phyloP scores from a whole-genome alignment of 805 yeast species.

The Cyberlindnera meyerae region DNA sequence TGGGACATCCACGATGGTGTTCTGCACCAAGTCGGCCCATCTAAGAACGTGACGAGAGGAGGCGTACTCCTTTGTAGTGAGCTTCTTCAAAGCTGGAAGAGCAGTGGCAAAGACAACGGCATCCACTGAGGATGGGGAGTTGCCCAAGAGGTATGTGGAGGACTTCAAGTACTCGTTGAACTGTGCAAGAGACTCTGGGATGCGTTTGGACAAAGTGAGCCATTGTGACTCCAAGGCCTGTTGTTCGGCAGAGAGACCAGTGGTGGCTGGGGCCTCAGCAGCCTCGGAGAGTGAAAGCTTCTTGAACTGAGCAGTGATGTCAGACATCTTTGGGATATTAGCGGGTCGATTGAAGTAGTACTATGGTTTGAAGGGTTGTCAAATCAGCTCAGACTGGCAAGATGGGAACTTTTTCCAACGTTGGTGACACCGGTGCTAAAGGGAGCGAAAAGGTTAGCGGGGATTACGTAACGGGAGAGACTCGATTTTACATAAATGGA shows the following conservation, averaged over 20 bases:
- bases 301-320: conserved; percentile 27
- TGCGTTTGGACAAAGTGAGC: conserved; percentile 62
- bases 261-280: conserved; percentile 20
- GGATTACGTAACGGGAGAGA: no score
- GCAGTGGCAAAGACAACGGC: conserved; percentile 55
- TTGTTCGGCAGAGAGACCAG: conserved; percentile 40
- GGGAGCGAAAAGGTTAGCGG: no score
- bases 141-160: conserved; percentile 68
- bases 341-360: no score
- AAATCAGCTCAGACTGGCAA: no score
- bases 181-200: conserved; percentile 48
- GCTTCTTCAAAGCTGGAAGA: conserved; percentile 53
- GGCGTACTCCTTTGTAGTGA: conserved; percentile 52
- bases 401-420: no score
- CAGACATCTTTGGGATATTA: conserved; percentile 24
- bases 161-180: conserved; percentile 68
- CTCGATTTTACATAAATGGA: no score
- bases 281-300: conserved; percentile 24
- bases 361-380: no score
- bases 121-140: conserved; percentile 66
- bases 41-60: conserved; percentile 79
- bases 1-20: conserved; percentile 50
- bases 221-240: conserved; percentile 76
- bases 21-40: conserved; percentile 89
- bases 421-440: no score